Evolutionary conservation across 1,284 basidiomycete genomes (phyloP).

Genomic region (Serendipita sp.): DNA sequence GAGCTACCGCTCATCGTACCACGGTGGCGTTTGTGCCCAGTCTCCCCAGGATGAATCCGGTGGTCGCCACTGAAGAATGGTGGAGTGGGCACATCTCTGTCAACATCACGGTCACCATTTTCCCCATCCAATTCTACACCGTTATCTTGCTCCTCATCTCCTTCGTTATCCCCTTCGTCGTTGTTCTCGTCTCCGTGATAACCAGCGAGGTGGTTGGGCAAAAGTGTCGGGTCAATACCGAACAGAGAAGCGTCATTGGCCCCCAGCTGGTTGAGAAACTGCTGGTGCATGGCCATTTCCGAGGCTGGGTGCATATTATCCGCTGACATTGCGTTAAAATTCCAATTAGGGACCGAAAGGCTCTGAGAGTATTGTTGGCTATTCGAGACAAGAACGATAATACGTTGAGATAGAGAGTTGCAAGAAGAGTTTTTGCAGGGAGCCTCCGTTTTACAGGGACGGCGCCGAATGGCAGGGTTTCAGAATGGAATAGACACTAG

Average conservation of each 20-base stretch:
- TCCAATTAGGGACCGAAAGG: neutral
- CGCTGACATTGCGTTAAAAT: neutral
- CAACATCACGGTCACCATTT: neutral
- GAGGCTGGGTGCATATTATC: neutral
- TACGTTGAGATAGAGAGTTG: too few relatives aligned
- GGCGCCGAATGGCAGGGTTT: too few relatives aligned
- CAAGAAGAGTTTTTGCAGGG: too few relatives aligned
- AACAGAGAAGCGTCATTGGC: neutral
- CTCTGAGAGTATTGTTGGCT: too few relatives aligned
- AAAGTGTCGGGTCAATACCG: neutral
- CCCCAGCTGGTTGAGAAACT: neutral
- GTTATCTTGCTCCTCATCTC: neutral
- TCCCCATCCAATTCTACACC: neutral
- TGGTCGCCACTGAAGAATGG: conserved; percentile 4
- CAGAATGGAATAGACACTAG: too few relatives aligned
- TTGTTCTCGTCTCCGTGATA: neutral
- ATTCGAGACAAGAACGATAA: too few relatives aligned
- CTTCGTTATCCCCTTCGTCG: neutral
- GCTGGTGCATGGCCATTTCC: conserved; percentile 1
- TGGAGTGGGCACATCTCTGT: conserved; percentile 1
- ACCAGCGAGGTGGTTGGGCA: neutral
- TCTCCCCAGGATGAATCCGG: neutral
- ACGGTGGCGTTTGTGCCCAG: neutral
- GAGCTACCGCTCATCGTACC: neutral
- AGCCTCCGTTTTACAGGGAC: too few relatives aligned